Conservation (phyloP, 2,329 filamentous ascomycete genomes). For the Aspergillus luchuensis region DNA sequence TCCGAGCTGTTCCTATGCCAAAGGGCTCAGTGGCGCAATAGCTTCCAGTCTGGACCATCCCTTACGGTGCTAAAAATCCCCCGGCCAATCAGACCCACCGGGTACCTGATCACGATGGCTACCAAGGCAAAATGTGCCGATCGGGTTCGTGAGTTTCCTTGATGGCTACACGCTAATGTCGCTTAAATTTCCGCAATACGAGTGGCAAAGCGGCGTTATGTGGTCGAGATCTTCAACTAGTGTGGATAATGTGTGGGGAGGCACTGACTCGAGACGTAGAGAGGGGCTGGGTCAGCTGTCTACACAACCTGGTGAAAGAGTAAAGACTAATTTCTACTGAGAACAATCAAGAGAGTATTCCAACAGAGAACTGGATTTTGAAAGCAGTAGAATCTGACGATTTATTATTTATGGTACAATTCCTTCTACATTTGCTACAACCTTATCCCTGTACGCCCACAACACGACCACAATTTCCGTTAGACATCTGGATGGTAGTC, state of each 20-base stretch:
- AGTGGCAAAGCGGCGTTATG: not conserved
- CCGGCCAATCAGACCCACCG: not conserved
- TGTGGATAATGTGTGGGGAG: not conserved
- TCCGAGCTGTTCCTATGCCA: not conserved
- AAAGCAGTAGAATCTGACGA: not conserved
- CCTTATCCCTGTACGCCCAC: not conserved
- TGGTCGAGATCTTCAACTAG: not conserved
- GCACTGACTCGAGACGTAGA: no score
- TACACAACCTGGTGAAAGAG: not conserved
- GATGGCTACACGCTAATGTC: not conserved
- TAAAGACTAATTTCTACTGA: not conserved
- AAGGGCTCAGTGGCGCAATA: not conserved
- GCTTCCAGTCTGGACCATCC: not conserved
- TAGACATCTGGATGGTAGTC: constrained; percentile 5
- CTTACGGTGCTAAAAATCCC: not conserved
- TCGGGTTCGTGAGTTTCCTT: not conserved
- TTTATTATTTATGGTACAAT: no score
- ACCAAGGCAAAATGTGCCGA: not conserved
- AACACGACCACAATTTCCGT: not conserved
- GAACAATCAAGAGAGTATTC: not conserved
- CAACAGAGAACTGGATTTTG: not conserved
- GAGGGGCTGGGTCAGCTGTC: no score
- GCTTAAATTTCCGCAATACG: not conserved
- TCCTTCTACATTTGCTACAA: not conserved
- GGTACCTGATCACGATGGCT: not conserved